These are phyloP conservation scores for Mycena belliarum DNA, from an alignment of 768 basidiomycete genomes.

Conservation along the genomic window DNA sequence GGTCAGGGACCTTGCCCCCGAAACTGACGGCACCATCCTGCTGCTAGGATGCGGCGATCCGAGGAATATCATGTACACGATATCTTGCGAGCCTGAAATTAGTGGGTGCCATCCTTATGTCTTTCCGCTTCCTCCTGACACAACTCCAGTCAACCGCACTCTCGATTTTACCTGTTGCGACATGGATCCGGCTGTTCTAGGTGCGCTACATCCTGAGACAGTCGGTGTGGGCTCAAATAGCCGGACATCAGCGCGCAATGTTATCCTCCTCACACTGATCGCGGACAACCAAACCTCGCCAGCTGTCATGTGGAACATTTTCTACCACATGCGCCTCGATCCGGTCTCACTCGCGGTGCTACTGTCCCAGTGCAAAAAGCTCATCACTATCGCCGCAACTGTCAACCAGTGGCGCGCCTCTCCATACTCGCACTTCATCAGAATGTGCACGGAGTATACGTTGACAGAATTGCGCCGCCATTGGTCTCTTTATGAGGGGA, in stretches of 20 bases:
- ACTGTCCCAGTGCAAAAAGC: conserved; percentile 38
- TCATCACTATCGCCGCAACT: conserved; percentile 35
- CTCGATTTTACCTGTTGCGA: conserved; percentile 55
- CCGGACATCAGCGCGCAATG: conserved; percentile 42
- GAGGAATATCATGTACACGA: conserved; percentile 47
- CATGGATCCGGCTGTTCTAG: conserved; percentile 46
- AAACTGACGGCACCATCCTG: conserved; percentile 40
- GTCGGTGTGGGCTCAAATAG: background rate
- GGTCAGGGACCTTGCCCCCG: conserved; percentile 41
- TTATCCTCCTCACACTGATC: conserved; percentile 46
- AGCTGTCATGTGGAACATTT: conserved; percentile 44
- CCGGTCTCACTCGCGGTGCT: conserved; percentile 33
- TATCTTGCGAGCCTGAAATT: conserved; percentile 26
- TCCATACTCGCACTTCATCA: conserved; percentile 38
- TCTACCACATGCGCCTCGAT: conserved; percentile 50
- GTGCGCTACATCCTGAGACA: conserved; percentile 27
- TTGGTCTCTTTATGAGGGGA: conserved; percentile 38
- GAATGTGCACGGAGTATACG: conserved; percentile 40
- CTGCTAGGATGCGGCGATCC: conserved; percentile 52
- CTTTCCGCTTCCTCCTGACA: background rate
- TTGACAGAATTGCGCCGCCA: conserved; percentile 39
- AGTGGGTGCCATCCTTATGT: conserved; percentile 9
- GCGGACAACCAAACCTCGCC: conserved; percentile 29
- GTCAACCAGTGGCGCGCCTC: conserved; percentile 40
- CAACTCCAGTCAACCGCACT: conserved; percentile 24